These are phyloP conservation scores for Colletotrichum higginsianum DNA, from an alignment of 2,329 filamentous ascomycete genomes.

Conservation along the genomic window DNA sequence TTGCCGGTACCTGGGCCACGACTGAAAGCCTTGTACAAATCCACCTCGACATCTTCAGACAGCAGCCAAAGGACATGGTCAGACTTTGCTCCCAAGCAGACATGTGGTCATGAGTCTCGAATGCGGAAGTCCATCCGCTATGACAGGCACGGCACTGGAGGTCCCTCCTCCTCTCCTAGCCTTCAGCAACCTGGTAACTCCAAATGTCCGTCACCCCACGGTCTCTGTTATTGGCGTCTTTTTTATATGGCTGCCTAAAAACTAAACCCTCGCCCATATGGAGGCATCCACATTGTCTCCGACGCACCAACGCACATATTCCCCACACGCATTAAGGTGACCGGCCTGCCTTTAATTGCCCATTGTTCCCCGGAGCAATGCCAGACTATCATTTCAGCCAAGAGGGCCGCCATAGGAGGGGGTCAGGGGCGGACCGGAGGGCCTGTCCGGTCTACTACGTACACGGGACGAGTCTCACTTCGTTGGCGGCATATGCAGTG, in stretches of 20 bases:
- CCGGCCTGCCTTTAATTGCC: not conserved
- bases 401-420: not conserved
- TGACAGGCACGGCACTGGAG: not conserved
- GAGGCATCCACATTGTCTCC: constrained; percentile 30
- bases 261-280: constrained; percentile 23
- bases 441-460: not conserved
- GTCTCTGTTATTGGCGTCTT: constrained; percentile 15
- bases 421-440: not conserved
- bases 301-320: constrained; percentile 4
- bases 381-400: constrained; percentile 9
- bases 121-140: constrained; percentile 8
- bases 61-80: not conserved
- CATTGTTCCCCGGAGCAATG: constrained; percentile 1
- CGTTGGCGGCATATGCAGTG: not conserved
- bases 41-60: not conserved
- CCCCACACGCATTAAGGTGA: constrained; percentile 9
- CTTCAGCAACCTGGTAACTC: not conserved
- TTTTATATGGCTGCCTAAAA: constrained; percentile 41
- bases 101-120: not conserved
- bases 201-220: constrained; percentile 1
- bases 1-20: not conserved
- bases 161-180: not conserved
- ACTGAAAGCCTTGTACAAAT: not conserved
- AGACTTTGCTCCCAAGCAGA: not conserved
- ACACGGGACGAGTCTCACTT: not conserved